Evolutionary conservation across 1,139 yeast species (phyloP), one percentile per base, ranked within the genome.

Genomic region (Saccharomycopsis phalli): DNA sequence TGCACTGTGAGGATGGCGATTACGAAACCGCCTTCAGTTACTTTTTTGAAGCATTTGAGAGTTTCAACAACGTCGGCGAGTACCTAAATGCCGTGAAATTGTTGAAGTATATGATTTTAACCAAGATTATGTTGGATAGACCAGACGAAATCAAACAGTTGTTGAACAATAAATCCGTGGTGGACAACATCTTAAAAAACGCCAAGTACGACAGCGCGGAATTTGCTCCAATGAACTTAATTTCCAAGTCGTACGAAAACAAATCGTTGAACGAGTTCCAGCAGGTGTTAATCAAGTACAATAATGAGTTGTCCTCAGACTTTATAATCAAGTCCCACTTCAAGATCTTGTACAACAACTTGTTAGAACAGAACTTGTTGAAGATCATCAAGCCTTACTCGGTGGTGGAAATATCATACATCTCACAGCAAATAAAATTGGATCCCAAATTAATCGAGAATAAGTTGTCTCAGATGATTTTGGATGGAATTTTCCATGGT

Each of bases 1-100:
- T 93, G 50, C 94, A 91, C 62, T 94, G 97, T 26, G 97, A 93
- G 61, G 98, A 93, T 54, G 83, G 83, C 58, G 99, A 93, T 61
- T 93, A 84, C 65, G 83, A 86, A 57, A 93, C 98, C 4, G 95
- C 97, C 7, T 93, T 75, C 56, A 87, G 97, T 4, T 91, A 91
- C 62, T 91, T 91, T 54, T 88, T 76, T 57, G 98, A 91, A 62
- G 81, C 96, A 25, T 87, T 91, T 55, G 98, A 91, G 61, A 93
- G 93, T 27, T 91, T 74, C 62, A 67, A 74, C 43, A 64, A 71
- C 10, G 68, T 63, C 42, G 73, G 68, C 47, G 78, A 76, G 41
- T 83, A 81, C 50, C 66, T 70, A 7, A 73, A 76, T 49, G 81
- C 95, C 2, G 72, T 86, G 39, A 75, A 74, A 50, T 91, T 86